Evolutionary conservation across 257 asterid genomes (phyloP).

Genomic region (Solanum arcanum): DNA sequence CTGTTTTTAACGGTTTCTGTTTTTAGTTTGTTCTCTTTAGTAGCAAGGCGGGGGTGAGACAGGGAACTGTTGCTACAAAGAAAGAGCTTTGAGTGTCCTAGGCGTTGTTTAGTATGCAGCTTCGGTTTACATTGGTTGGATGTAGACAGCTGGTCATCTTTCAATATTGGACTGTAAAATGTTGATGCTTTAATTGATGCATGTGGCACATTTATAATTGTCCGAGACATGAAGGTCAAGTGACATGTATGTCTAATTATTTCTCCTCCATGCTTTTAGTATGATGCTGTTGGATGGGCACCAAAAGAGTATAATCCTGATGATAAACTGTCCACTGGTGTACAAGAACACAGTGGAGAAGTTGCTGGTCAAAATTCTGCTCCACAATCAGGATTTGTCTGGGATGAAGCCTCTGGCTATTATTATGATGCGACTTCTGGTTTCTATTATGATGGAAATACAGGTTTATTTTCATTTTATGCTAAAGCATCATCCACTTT

Average conservation of each 20-base stretch:
- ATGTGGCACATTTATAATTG: not conserved
- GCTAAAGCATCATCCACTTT: not conserved
- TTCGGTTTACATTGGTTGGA: not conserved
- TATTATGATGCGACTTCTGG: slow-evolving; percentile 97
- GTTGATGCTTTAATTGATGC: not conserved
- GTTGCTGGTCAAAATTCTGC: slow-evolving; percentile 47
- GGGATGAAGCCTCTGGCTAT: slow-evolving; percentile 99
- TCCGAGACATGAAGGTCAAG: not conserved
- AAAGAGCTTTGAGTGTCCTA: not conserved
- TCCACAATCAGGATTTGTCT: slow-evolving; percentile 87
- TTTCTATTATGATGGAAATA: slow-evolving; percentile 91
- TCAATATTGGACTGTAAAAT: not conserved
- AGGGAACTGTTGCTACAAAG: not conserved
- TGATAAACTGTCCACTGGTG: slow-evolving; percentile 49
- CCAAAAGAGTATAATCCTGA: slow-evolving; percentile 95
- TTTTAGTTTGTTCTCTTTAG: not conserved
- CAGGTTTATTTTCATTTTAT: slow-evolving; percentile 37
- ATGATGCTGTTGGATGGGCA: slow-evolving; percentile 97
- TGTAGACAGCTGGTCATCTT: not conserved
- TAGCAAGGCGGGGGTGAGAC: not conserved
- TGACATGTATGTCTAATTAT: not conserved
- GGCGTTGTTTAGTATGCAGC: not conserved
- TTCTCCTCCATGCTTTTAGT: slow-evolving; percentile 31
- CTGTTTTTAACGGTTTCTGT: not conserved
- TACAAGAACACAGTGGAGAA: slow-evolving; percentile 47